Evolutionary conservation across 257 asterid species (phyloP).

Genomic region (Primulina huaijiensis): DNA sequence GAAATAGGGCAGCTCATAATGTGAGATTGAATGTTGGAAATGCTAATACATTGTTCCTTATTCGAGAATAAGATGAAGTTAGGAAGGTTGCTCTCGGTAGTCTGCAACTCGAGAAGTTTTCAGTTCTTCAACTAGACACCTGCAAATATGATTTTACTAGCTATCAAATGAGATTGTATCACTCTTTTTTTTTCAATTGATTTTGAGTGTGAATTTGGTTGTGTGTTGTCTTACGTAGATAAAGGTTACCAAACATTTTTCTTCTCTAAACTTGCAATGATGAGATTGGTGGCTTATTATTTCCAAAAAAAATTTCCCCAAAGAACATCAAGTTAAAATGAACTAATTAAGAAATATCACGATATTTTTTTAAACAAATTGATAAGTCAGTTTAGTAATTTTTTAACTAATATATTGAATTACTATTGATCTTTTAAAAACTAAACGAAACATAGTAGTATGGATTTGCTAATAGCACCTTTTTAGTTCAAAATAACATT

Average conservation of each 20-base stretch:
- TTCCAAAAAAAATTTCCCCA: too few species aligned
- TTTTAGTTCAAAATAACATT: not conserved
- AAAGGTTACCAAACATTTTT: not conserved
- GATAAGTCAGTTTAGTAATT: not conserved
- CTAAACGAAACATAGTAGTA: too few species aligned
- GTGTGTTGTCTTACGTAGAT: not conserved
- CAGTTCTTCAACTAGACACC: not conserved
- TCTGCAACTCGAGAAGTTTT: not conserved
- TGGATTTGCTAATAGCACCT: not conserved
- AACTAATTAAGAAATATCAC: not conserved
- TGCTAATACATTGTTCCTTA: not conserved
- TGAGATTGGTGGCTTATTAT: not conserved
- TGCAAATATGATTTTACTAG: not conserved
- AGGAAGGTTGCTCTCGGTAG: not conserved
- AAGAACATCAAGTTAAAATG: not conserved
- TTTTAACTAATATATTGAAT: not conserved
- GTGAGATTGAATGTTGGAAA: not conserved
- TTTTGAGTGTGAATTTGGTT: not conserved
- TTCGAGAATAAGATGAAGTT: not conserved
- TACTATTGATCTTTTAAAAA: not conserved
- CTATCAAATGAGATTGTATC: not conserved
- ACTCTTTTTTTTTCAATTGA: not conserved
- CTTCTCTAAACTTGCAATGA: not conserved
- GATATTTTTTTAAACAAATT: not conserved
- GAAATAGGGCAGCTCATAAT: not conserved